These are phyloP conservation scores for Xylaria grammica DNA, from an alignment of 495 filamentous ascomycete species.

Conservation along the genomic window DNA sequence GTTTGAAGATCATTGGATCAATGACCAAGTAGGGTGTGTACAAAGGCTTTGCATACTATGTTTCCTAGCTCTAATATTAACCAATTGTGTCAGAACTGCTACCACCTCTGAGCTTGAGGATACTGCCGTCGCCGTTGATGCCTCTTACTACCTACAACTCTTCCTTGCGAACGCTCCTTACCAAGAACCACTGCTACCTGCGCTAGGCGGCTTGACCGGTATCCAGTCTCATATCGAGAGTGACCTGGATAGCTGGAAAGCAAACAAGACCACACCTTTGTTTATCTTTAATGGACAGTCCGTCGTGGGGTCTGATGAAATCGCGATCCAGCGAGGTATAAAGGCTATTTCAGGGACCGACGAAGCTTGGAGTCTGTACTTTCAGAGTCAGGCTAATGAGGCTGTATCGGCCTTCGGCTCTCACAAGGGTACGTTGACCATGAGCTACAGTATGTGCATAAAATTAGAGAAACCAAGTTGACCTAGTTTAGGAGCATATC, in stretches of 20 bases:
- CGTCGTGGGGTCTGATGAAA: conserved; percentile 70
- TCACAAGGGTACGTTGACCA: conserved; percentile 66
- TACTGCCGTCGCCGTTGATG: conserved; percentile 82
- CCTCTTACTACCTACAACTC: conserved; percentile 81
- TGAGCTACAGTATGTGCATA: background rate
- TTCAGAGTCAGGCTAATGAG: conserved; percentile 73
- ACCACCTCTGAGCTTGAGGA: conserved; percentile 63
- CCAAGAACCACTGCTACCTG: conserved; percentile 85
- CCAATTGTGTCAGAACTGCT: conserved; percentile 37
- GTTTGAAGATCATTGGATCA: conserved; percentile 52
- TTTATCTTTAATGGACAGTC: conserved; percentile 92
- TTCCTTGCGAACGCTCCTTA: conserved; percentile 69
- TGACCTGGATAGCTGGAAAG: conserved; percentile 72
- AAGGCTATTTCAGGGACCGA: conserved; percentile 57
- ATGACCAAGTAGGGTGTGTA: conserved; percentile 49
- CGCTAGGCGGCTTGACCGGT: conserved; percentile 88
- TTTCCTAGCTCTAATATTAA: background rate
- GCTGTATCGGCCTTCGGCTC: conserved; percentile 81
- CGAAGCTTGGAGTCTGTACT: conserved; percentile 85
- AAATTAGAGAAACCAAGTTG: conserved; percentile 24
- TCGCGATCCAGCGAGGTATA: conserved; percentile 48
- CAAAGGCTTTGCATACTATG: background rate
- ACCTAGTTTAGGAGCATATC: conserved; percentile 58
- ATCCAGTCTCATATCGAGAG: conserved; percentile 70
- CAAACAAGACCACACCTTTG: conserved; percentile 66